phyloP scores from a whole-genome alignment of 2,329 filamentous ascomycete genomes.

The Aspergillus sp. region DNA sequence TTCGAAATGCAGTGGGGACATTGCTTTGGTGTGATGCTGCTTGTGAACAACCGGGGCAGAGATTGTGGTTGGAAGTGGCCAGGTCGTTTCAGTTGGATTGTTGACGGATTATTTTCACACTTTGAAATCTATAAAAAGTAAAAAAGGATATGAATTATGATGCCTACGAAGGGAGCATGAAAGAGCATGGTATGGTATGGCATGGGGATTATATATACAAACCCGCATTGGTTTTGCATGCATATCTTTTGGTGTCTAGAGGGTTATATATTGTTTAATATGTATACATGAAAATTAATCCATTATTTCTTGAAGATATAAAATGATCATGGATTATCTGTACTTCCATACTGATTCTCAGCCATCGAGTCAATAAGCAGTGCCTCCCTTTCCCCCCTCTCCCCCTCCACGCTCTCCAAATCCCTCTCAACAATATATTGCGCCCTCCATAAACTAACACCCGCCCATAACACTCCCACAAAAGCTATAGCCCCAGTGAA shows the following conservation, averaged over 20 bases:
- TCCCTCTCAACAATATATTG: neutral
- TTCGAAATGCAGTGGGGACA: slow-evolving; percentile 18
- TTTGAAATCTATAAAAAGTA: neutral
- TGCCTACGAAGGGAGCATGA: neutral
- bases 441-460: slow-evolving; percentile 51
- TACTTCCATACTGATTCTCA: neutral
- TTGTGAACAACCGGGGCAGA: slow-evolving; percentile 24
- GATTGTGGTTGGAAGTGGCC: slow-evolving; percentile 23
- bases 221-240: neutral
- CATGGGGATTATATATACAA: neutral
- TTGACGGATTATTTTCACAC: neutral
- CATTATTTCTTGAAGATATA: too few relatives aligned
- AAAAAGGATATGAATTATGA: slow-evolving; percentile 5
- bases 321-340: neutral
- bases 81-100: neutral
- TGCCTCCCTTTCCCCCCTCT: neutral
- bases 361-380: neutral
- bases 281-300: too few relatives aligned
- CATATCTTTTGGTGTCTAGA: too few relatives aligned
- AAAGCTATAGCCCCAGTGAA: slow-evolving; percentile 56
- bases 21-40: slow-evolving; percentile 32
- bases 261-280: too few relatives aligned
- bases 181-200: neutral
- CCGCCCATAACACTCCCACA: slow-evolving; percentile 60
- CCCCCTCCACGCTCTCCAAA: neutral